Base-by-base conservation (phyloP, 164 flowering plant genomes). In the Vitis labrusca region DNA sequence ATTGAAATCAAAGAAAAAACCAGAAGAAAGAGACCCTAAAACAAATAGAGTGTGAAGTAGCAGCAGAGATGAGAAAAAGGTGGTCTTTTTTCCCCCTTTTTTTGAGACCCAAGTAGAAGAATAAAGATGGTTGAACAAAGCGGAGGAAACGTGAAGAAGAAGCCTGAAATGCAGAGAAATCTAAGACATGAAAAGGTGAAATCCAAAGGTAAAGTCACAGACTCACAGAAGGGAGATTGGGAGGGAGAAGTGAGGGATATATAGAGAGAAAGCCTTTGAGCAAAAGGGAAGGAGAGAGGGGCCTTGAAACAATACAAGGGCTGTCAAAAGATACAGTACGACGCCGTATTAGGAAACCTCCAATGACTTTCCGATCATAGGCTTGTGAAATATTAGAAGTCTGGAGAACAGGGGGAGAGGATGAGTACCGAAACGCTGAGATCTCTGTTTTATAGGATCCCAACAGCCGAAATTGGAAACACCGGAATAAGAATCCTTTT, bases 381-480 rank as follows among this genome's bases (percentile, higher is more conserved):
- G 44, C 44, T 37, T 3, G 7, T 5, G 44, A 37, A 37, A 37
- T 37, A 37, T 37, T 6, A 37, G 44, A 37, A 37, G 44, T 16
- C 60, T 32, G 64, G 23, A 59, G 61, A 59, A 10, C 10, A 59
- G 4, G 61, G 23, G 14, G 17, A 54, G 73, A 52, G 49, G 44
- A 23, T 49, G 73, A 17, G 74, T 61, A 50, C 72, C 59, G 17
- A 72, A 75, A 77, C 74, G 76, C 85, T 68, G 79, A 63, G 75
- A 72, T 73, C 77, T 74, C 82, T 65, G 76, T 79, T 87, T 79
- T 87, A 89, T 89, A 85, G 89, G 87, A 81, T 83, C 80, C 76
- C 70, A 70, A 79, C 77, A 78, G 79, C 84, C 88, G 80, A 73
- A 80, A 79, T 77, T 73, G 75, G 69, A 61, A 76, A 76, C 5